Percentiles rank a stretch among this genome's conserved stretches.
These are phyloP conservation scores for Takakia lepidozioides DNA, from an alignment of 225 moss, liverwort and hornwort species.

Conservation along the genomic window DNA sequence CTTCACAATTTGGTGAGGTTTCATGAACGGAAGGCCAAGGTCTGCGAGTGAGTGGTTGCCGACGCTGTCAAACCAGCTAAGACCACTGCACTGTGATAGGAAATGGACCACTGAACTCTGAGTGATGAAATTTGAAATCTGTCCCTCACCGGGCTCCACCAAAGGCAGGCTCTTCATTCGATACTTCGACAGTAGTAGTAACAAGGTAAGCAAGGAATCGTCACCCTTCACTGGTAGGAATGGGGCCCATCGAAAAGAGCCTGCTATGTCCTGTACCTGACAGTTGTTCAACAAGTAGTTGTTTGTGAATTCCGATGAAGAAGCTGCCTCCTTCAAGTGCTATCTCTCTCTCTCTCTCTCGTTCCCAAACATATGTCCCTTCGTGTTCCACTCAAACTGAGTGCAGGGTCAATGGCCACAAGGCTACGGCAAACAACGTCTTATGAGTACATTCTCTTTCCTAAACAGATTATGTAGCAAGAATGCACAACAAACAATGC, in stretches of 20 bases:
- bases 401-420: too few relatives aligned
- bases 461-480: too few relatives aligned
- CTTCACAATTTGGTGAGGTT: constrained; percentile 6
- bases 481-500: too few relatives aligned
- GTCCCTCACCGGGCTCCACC: constrained; percentile 12
- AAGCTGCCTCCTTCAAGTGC: too few relatives aligned
- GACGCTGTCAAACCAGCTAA: constrained; percentile 14
- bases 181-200: constrained; percentile 22
- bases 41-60: constrained; percentile 7
- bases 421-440: too few relatives aligned
- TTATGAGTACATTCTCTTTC: too few relatives aligned
- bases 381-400: too few relatives aligned
- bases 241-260: constrained; percentile 24
- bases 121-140: constrained; percentile 18
- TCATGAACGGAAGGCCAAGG: constrained; percentile 8
- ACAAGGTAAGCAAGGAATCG: constrained; percentile 14
- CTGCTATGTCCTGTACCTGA: constrained; percentile 19
- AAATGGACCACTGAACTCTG: constrained; percentile 10
- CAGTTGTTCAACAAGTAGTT: too few relatives aligned
- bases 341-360: too few relatives aligned
- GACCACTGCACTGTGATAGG: constrained; percentile 10
- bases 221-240: constrained; percentile 17
- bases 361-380: too few relatives aligned
- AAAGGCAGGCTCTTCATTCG: constrained; percentile 23
- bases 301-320: too few relatives aligned